Base-by-base conservation (phyloP, 352 stramenopile species). In the Phytophthora hibernalis region DNA sequence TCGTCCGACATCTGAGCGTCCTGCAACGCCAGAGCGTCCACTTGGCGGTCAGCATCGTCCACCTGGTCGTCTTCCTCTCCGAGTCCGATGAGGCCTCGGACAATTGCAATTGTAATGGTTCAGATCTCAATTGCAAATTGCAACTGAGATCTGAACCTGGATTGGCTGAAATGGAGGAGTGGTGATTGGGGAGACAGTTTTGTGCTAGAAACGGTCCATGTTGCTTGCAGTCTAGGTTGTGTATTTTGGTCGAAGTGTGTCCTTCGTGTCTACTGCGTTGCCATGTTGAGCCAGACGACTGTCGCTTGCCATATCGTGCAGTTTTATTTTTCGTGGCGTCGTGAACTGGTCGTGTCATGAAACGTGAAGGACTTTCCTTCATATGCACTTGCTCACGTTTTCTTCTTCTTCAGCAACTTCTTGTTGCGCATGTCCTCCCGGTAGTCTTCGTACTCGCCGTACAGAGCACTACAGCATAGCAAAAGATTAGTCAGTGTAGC, bases 401-500 rank as follows among this genome's bases (percentile, higher is more conserved):
- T 90, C 74, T 86, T 88, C 70, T 91, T 92, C 57, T 91, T 91
- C 26, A 81, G 52, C 66, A 93, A 54, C 53, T 93, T 92, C 70
- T 92, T 89, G 58, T 96, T 94, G 64, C 88, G 86, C 49, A 93
- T 75, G 47, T 94, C 88, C 74, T 96, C 88, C 63, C 66, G 61
- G 57, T 85, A 91, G 63, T 96, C 88, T 68, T 96, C 88, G 56
- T 91, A 92, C 59, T 95, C 88, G 15, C 88, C 88, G 65, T 83
- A 83, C 5, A 87, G 74, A 68, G 82, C 78, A 76, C 86, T 92
- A 48, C 15, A 71, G 0, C 50, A 18, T 16, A 56, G 47, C 15
- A 60, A 38, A 38, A 13, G 56, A 16, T 44, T 44, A 44, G 37
- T 3, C 10, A 16, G 6, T 22, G 16, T 1, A 44, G 9, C 13